Base-by-base conservation (phyloP, 75 land plant genomes). In the Selaginella tamariscina region DNA sequence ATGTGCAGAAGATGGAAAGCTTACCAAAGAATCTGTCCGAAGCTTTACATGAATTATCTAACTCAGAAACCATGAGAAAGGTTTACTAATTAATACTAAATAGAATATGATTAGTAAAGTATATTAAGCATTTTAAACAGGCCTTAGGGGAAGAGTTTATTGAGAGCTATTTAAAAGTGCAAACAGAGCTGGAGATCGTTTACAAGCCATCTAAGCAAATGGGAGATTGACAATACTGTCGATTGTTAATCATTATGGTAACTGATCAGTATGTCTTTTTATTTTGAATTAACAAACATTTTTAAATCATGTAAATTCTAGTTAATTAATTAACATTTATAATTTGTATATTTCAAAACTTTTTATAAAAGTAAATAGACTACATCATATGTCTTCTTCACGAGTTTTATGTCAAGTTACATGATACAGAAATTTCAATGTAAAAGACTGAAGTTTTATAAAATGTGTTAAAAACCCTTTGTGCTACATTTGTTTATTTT, bases 141-240 rank as follows among this genome's bases (percentile, higher is more conserved):
- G 55, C 73, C 2, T 31, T 74, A 31, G 72, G 72, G 26, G 73
- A 74, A 23, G 76, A 69, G 24, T 74, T 74, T 30, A 44, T 69
- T 5, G 29, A 11, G 65, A 69, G 72, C 55, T 74, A 74, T 33
- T 27, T 59, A 31, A 33, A 69, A 65, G 9, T 74, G 23, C 76
- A 74, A 29, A 74, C 32, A 64, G 54, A 68, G 22, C 76, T 74
- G 76, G 76, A 32, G 73, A 28, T 68, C 71, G 13, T 74, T 67
- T 44, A 55, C 76, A 28, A 26, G 30, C 2, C 76, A 74, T 57
- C 31, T 74, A 2, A 69, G 65, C 39, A 9, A 69, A 21, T 74
- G 76, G 76, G 76, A 74, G 55, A 56, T 74, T 24, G 72, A 74
- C 18, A 74, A 68, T 32, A 74, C 76, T 24, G 29, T 74, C 32